These are phyloP conservation scores for Avicennia marina DNA, from an alignment of 257 asterid species.

Conservation along the genomic window DNA sequence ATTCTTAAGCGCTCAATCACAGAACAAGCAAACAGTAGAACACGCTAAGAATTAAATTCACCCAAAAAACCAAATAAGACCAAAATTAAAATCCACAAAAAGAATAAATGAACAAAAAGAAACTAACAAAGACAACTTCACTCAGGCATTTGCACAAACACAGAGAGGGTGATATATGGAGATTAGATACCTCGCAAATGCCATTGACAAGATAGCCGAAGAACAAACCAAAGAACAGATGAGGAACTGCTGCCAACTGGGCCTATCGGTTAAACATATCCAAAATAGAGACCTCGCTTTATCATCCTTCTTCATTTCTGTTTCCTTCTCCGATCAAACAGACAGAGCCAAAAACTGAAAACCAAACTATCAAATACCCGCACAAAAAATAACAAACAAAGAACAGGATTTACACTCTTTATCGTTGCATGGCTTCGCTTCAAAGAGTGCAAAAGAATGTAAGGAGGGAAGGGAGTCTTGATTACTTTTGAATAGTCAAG, in stretches of 20 bases:
- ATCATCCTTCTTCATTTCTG: constrained; percentile 71
- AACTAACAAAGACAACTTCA: neutral
- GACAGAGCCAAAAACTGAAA: neutral
- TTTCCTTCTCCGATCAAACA: constrained; percentile 4
- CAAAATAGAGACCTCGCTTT: constrained; percentile 75
- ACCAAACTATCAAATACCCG: neutral
- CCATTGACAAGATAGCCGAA: constrained; percentile 95
- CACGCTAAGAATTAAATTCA: too few relatives aligned
- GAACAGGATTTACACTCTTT: neutral
- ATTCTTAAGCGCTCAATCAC: too few relatives aligned
- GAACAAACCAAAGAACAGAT: constrained; percentile 84
- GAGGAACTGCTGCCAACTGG: constrained; percentile 84
- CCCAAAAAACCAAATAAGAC: too few relatives aligned
- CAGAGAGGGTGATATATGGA: too few relatives aligned
- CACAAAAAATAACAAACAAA: neutral
- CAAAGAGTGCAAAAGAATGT: constrained; percentile 10
- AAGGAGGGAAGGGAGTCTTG: constrained; percentile 11
- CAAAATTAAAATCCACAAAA: neutral
- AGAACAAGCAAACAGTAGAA: too few relatives aligned
- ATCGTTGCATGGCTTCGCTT: constrained; percentile 30
- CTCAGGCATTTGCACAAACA: too few relatives aligned
- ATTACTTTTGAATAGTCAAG: constrained; percentile 23
- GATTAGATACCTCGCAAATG: constrained; percentile 75
- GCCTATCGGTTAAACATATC: constrained; percentile 59
- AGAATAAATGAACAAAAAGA: neutral